Conservation (phyloP, 202 grass and related monocot genomes). For the Elaeis oleifera region DNA sequence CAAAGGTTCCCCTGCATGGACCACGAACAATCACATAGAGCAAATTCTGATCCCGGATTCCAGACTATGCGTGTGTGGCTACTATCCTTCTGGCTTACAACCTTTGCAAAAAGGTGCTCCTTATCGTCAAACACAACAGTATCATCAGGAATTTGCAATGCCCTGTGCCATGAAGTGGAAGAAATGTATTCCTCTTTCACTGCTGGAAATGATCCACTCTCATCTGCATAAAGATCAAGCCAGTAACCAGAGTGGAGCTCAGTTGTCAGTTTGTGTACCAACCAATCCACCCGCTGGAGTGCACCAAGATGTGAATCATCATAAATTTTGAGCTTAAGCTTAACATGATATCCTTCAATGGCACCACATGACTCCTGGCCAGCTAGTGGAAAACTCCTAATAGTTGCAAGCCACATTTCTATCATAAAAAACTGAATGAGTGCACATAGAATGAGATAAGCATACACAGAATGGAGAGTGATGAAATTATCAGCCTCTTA, state of each 20-base stretch:
- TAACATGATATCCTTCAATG: slow-evolving; percentile 84
- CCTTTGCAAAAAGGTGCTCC: slow-evolving; percentile 41
- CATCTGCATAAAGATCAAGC: slow-evolving; percentile 72
- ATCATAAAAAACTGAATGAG: slow-evolving; percentile 11
- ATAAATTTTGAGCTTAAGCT: slow-evolving; percentile 80
- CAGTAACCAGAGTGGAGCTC: slow-evolving; percentile 89
- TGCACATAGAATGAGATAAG: background rate
- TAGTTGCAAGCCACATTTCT: slow-evolving; percentile 84
- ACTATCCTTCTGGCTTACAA: slow-evolving; percentile 62
- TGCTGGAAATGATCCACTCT: slow-evolving; percentile 71
- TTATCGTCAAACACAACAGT: slow-evolving; percentile 48
- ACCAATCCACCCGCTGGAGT: slow-evolving; percentile 77
- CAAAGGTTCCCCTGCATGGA: slow-evolving; percentile 88
- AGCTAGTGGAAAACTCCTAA: slow-evolving; percentile 61
- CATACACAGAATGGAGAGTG: no score
- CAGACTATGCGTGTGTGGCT: slow-evolving; percentile 38
- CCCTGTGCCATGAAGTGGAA: slow-evolving; percentile 87
- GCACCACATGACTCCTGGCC: slow-evolving; percentile 68
- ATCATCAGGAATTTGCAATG: slow-evolving; percentile 54
- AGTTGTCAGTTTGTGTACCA: slow-evolving; percentile 87
- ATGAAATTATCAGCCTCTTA: slow-evolving; percentile 14
- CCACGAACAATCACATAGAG: slow-evolving; percentile 69
- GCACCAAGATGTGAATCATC: slow-evolving; percentile 73
- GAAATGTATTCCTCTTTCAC: slow-evolving; percentile 73
- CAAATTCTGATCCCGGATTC: slow-evolving; percentile 82